phyloP scores from a whole-genome alignment of 2,329 filamentous ascomycete genomes.

The Pestalotiopsis sp. region DNA sequence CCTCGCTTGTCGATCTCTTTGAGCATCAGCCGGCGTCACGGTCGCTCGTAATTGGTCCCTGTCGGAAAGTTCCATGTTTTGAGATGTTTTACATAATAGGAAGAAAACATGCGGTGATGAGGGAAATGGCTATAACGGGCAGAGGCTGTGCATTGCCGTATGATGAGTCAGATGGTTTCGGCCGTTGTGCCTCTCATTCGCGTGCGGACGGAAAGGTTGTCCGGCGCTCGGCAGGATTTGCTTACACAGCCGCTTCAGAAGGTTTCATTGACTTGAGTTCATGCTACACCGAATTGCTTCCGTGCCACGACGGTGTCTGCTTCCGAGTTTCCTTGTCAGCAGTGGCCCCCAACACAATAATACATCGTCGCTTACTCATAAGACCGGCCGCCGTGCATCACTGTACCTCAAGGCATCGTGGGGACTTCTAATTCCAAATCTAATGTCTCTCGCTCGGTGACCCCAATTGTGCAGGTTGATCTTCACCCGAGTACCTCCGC shows the following conservation, averaged over 20 bases:
- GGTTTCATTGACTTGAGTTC: not conserved
- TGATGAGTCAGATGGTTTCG: slow-evolving; percentile 8
- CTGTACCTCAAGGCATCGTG: not conserved
- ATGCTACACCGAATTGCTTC: not conserved
- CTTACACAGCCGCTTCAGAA: not conserved
- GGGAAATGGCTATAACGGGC: not conserved
- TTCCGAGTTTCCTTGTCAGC: not conserved
- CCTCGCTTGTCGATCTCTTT: not conserved
- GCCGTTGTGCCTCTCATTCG: not conserved
- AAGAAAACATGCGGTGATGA: not conserved
- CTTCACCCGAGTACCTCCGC: no score
- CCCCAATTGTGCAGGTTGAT: no score
- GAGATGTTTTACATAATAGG: not conserved
- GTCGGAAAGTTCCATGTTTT: not conserved
- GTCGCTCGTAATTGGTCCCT: not conserved
- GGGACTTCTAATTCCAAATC: no score
- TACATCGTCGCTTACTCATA: not conserved
- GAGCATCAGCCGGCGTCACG: not conserved
- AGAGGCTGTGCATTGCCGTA: not conserved
- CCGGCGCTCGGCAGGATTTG: not conserved
- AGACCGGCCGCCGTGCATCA: not conserved
- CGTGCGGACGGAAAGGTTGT: not conserved
- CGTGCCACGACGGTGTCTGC: not conserved
- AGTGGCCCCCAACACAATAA: not conserved
- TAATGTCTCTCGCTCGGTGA: no score